Evolutionary conservation across 2,329 filamentous ascomycete genomes (phyloP), one percentile per base, ranked within the genome.

Genomic region (Penicillium aurantiogriseum): DNA sequence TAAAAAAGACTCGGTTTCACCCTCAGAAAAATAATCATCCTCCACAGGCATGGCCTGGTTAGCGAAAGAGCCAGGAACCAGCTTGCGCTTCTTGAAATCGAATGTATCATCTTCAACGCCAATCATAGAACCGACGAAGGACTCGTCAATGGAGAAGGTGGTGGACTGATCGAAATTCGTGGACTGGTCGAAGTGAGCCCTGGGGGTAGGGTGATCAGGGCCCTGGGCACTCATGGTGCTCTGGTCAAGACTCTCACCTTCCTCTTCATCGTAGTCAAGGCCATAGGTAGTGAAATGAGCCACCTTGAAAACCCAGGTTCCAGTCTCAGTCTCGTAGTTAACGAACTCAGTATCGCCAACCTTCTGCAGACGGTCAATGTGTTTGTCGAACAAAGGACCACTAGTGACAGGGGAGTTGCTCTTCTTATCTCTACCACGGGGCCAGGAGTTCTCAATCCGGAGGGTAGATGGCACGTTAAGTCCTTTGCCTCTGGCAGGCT

Each of bases 211-310:
- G 58, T 74, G 84, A 66, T 83, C 80, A 69, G 79, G 81, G 63
- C 74, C 78, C 65, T 44, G 33, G 21, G 74, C 77, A 74, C 77
- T 81, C 54, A 81, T 71, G 60, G 77, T 78, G 74, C 80, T 83
- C 69, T 80, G 77, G 56, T 76, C 76, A 78, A 78, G 69, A 78
- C 73, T 70, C 76, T 79, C 76, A 60, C 81, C 80, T 66, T 85
- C 85, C 8, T 80, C 82, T 8, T 85, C 86, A 50, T 92, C 90
- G 51, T 90, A 91, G 62, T 93, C 89, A 53, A 97, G 82, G 40
- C 90, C 92, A 71, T 99, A 99, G 1, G 92, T 96, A 1, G 93
- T 97, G 74, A 95, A 99, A 74, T 99, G 94, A 69, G 93, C 87
- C n/a, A 99, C 94, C 10, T 81, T 86, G 78, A 99, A 99, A 15